A percentile compares a stretch with the other conserved stretches of the same genome.
phyloP scores from a whole-genome alignment of 2,329 filamentous ascomycete species.

The Plectosphaerella sp. region DNA sequence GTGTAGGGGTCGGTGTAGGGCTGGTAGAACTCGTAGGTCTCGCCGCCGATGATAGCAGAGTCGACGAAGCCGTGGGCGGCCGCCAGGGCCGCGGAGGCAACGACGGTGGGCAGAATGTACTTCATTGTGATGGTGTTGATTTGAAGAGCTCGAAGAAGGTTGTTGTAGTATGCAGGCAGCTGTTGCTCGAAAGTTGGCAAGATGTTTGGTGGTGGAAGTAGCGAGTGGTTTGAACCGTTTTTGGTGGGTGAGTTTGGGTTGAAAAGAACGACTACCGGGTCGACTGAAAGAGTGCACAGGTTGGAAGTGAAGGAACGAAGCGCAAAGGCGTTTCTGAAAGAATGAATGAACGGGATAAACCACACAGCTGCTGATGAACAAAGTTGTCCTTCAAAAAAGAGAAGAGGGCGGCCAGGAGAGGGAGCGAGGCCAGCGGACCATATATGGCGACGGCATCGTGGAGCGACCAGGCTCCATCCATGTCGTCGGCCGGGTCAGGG shows the following conservation, averaged over 20 bases:
- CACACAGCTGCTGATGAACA: constrained; percentile 3
- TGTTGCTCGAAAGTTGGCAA: background rate
- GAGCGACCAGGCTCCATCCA: background rate
- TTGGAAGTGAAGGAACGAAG: constrained; percentile 1
- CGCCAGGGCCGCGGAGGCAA: constrained; percentile 32
- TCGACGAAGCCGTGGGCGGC: constrained; percentile 46
- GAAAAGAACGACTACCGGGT: constrained; percentile 2
- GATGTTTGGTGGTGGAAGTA: background rate
- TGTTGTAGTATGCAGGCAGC: background rate
- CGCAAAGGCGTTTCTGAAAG: background rate
- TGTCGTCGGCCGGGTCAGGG: background rate
- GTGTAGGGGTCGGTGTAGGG: constrained; percentile 39
- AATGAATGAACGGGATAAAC: constrained; percentile 4
- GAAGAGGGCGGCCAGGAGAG: background rate
- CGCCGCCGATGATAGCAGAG: constrained; percentile 36
- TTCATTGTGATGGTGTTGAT: constrained; percentile 9
- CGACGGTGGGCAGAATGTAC: constrained; percentile 14
- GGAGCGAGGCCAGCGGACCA: background rate
- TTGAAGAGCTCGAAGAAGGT: background rate
- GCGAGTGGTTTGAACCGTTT: background rate
- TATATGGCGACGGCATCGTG: background rate
- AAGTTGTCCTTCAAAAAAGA: background rate
- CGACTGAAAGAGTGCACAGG: constrained; percentile 2
- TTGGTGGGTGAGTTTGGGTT: background rate
- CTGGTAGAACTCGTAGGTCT: constrained; percentile 25